A percentile compares a stretch with the other conserved stretches of the same genome.
These are phyloP conservation scores for sunflower (Helianthus annuus) DNA, from an alignment of 129 eudicot species.

Conservation along the genomic window HanXRQr2.0-SUNRISE NC_035440.2:34695551-34696050, in stretches of 20 bases:
- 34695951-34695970: too few species aligned
- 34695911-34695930: too few species aligned
- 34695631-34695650: constrained; percentile 11
- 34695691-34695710: neutral
- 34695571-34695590: constrained; percentile 65
- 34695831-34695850: too few species aligned
- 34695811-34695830: neutral
- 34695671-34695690: constrained; percentile 12
- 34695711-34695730: neutral
- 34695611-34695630: constrained; percentile 37
- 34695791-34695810: neutral
- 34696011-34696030: neutral
- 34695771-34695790: neutral
- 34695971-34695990: too few species aligned
- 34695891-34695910: too few species aligned
- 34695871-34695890: too few species aligned
- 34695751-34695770: constrained; percentile 26
- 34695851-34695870: too few species aligned
- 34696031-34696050: neutral
- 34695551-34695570: constrained; percentile 45
- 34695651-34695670: neutral
- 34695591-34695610: constrained; percentile 16
- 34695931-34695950: too few species aligned
- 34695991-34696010: neutral
- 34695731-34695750: constrained; percentile 43